Conservation (phyloP, 2,329 filamentous ascomycete species). For the Dendryphion nanum region DNA sequence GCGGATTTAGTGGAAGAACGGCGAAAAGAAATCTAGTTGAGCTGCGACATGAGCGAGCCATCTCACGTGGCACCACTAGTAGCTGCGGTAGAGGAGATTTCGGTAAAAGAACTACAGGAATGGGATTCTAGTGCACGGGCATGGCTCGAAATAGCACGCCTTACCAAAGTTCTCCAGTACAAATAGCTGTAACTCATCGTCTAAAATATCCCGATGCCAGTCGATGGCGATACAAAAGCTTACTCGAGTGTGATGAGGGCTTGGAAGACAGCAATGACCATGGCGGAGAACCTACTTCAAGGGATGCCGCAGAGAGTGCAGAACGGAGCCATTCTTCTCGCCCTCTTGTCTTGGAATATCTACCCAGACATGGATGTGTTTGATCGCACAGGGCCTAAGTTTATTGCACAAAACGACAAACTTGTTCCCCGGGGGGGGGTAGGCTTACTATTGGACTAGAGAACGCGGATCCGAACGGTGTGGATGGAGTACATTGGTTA, state of each 20-base stretch:
- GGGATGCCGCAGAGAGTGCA: constrained; percentile 9
- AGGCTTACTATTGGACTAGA: not conserved
- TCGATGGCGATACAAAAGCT: not conserved
- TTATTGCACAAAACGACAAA: not conserved
- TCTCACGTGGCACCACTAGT: not conserved
- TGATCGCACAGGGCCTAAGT: not conserved
- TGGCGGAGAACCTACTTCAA: constrained; percentile 11
- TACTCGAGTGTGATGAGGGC: constrained; percentile 10
- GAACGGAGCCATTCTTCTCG: constrained; percentile 10
- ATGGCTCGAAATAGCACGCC: constrained; percentile 14
- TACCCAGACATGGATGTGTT: constrained; percentile 12
- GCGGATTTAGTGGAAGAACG: constrained; percentile 27
- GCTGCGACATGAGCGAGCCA: not conserved
- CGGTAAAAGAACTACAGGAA: constrained; percentile 3
- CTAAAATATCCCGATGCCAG: constrained; percentile 8
- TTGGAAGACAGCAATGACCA: constrained; percentile 9
- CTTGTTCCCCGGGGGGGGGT: not conserved
- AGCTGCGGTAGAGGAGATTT: constrained; percentile 4
- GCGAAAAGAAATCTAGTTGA: constrained; percentile 3
- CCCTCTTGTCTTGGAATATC: constrained; percentile 11
- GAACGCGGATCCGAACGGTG: not conserved
- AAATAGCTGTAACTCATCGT: constrained; percentile 11
- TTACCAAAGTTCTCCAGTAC: constrained; percentile 2
- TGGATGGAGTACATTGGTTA: constrained; percentile 6
- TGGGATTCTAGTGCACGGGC: constrained; percentile 15